Base-by-base conservation (phyloP, 768 basidiomycete species). In the Russula vinacea region DNA sequence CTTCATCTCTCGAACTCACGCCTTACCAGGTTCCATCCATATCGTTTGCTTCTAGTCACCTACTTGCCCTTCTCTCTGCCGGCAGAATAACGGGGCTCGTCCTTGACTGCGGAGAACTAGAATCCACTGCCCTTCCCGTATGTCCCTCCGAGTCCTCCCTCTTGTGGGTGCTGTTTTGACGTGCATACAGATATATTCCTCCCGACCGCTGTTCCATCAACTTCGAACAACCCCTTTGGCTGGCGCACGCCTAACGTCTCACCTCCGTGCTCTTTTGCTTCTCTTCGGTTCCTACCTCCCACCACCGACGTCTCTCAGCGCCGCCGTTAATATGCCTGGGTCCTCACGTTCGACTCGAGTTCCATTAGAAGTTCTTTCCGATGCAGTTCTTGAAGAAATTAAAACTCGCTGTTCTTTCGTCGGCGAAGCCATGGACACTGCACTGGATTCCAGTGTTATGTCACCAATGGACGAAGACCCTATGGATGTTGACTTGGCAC, bases 61-160 rank as follows among this genome's bases (percentile, higher is more conserved):
- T 98, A 0, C 83, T 98, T 19, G 84, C 94, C 4, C 78, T 98
- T 16, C 80, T 97, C 65, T 87, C 94, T 2, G 85, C 87, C 8
- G 97, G 97, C 13, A 80, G 92, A 63, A 89, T 94, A 68, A 95
- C 94, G 1, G 97, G 96, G 7, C 83, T 99, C 16, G 96, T 98
- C 1, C 77, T 98, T 2, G 97, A 99, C 72, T 88, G 87, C 68
- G 97, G 97, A 1, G 88, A 96, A 73, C 80, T 96, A 4, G 97
- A 98, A 74, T 91, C 94, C 0, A 88, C 87, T 5, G 85, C 86
- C 5, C 80, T 98, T 24, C 94, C 97, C 0, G 96, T 96, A 69
- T 59, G 90, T 76, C 10, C 26, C 7, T 14, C 60, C 17, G 44
- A 29, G 2, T 29, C 2, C n/a, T 8, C 44, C 52, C 6, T 35